These are phyloP conservation scores for Schizochytrium sp. DNA, from an alignment of 108 stramenopile species.

Conservation along the genomic window DNA sequence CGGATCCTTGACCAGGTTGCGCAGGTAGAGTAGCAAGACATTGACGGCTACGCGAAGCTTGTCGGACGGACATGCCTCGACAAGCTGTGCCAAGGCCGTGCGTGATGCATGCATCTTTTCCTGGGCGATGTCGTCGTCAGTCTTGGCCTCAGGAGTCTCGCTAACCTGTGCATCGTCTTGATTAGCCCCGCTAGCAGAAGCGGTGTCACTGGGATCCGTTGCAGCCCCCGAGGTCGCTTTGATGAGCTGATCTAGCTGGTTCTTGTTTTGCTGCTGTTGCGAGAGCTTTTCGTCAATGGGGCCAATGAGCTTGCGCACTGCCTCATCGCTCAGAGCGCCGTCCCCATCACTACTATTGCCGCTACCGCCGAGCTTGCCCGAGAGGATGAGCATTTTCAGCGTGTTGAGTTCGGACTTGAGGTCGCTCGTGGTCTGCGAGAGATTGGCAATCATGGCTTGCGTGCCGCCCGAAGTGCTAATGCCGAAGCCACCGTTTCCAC, in stretches of 20 bases:
- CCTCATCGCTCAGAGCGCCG: neutral
- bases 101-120: neutral
- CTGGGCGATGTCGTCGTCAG: neutral
- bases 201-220: neutral
- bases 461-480: neutral
- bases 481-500: neutral
- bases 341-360: neutral
- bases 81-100: neutral
- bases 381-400: neutral
- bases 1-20: neutral
- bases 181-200: neutral
- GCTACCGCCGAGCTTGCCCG: neutral
- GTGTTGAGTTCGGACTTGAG: neutral
- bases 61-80: neutral
- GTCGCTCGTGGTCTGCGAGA: conserved; percentile 5
- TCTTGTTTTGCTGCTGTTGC: neutral
- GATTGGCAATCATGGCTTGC: conserved; percentile 5
- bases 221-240: neutral
- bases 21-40: neutral
- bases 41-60: neutral
- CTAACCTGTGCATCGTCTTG: neutral
- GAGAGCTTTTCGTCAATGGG: neutral
- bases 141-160: neutral
- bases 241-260: neutral
- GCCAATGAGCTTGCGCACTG: neutral